Evolutionary conservation across 2,329 filamentous ascomycete species (phyloP), one percentile per base, ranked within the genome.

Genomic region (Rutstroemia sydowiana): DNA sequence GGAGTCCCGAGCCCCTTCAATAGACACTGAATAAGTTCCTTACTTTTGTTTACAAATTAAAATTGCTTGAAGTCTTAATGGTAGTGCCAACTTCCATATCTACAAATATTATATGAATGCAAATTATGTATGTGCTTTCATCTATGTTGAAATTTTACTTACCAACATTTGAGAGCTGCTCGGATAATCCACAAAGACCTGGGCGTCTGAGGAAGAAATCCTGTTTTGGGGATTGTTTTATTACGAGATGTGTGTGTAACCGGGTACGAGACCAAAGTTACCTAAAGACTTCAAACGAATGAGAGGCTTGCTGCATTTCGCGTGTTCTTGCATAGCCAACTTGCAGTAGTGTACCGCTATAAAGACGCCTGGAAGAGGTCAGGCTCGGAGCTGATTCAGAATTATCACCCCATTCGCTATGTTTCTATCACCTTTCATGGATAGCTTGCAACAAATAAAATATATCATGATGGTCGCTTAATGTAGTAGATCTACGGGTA

Each of bases 261-360:
- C 26, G 4, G 18, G 16, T 30, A 30, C 31, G 16, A 16, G 26
- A 45, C 23, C 23, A 9, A 34, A 30, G 48, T 39, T 51, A 46
- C 48, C 39, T 18, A 45, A 14, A n/a, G 16, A 18, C 20, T 34
- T 26, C 46, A 46, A 16, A 51, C 42, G 34, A 46, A 46, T 46
- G 37, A 26, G 28, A 46, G 48, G 48, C 48, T 39, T 51, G 31
- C 23, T 46, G 37, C 48, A 31, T 46, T 45, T 51, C 48, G 48
- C 48, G 48, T 46, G 32, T 51, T 46, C 26, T 18, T 51, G 48
- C 48, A 46, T 51, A 46, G 48, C 48, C 42, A 46, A 23, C 48
- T 46, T 46, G 48, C 48, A 51, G 48, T 51, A 51, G 48, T 46
- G 42, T 31, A 36, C 26, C 39, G n/a, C 42, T 40, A 39, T 46